A percentile compares a stretch with the other conserved stretches of the same genome.
Evolutionary conservation across 2,329 filamentous ascomycete genomes (phyloP).

Genomic region (Microascus cirrosus): DNA sequence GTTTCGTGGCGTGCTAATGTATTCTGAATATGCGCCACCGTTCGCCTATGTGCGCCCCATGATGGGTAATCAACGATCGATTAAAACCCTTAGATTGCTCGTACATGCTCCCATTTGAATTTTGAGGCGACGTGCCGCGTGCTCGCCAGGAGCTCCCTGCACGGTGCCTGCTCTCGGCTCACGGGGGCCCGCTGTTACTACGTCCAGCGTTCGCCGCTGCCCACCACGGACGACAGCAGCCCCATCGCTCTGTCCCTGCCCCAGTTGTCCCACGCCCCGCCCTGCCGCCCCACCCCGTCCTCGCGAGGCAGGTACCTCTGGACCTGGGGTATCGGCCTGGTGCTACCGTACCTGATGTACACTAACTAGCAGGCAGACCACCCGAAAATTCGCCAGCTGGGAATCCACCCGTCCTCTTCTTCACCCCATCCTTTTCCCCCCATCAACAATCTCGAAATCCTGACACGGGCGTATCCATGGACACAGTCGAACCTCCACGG

Average conservation of each 20-base stretch:
- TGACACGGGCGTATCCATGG: not conserved
- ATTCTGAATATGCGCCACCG: not conserved
- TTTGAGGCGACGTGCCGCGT: not conserved
- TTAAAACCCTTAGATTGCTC: not conserved
- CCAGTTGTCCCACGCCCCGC: not conserved
- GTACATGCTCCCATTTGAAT: no score
- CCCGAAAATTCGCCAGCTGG: constrained; percentile 4
- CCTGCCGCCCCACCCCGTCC: not conserved
- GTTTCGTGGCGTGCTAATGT: not conserved
- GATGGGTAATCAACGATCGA: not conserved
- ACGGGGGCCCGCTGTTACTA: not conserved
- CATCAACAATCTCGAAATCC: constrained; percentile 3
- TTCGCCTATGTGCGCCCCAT: not conserved
- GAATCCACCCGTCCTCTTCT: constrained; percentile 4
- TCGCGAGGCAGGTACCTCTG: not conserved
- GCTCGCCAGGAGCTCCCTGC: not conserved
- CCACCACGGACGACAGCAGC: no score
- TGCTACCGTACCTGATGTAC: not conserved
- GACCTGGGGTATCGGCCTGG: not conserved
- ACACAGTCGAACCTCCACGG: not conserved
- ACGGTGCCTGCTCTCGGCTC: not conserved
- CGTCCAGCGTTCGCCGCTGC: not conserved
- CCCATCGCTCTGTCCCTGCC: not conserved
- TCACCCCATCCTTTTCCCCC: constrained; percentile 3
- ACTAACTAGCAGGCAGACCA: constrained; percentile 1